These are phyloP conservation scores for Insectozyma bohioensis DNA, from an alignment of 1,139 yeast species.

Conservation along the genomic window DNA sequence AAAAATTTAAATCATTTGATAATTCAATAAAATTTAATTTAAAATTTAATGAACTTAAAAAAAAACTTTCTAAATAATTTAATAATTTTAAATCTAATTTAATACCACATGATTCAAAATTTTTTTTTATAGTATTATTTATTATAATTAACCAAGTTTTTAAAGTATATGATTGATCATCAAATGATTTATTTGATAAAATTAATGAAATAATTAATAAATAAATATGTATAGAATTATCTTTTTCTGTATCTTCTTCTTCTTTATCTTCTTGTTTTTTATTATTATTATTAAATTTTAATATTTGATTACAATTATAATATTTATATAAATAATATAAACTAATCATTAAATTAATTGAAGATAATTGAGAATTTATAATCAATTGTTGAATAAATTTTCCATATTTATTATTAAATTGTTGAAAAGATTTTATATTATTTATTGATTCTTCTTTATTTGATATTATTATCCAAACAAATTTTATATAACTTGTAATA, in stretches of 20 bases:
- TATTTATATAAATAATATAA: conserved; percentile 33
- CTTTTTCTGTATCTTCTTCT: not conserved
- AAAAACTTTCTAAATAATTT: conserved; percentile 31
- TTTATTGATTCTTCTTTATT: conserved; percentile 2
- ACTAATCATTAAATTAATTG: conserved; percentile 31
- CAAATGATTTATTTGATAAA: conserved; percentile 47
- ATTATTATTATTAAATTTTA: conserved; percentile 5
- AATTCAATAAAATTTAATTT: conserved; percentile 27
- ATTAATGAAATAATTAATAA: conserved; percentile 36
- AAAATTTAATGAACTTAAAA: conserved; percentile 29
- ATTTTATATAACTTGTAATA: conserved; percentile 14
- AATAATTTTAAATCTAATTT: conserved; percentile 20
- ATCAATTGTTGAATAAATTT: conserved; percentile 21
- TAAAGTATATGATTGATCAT: conserved; percentile 53
- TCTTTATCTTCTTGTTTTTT: conserved; percentile 17
- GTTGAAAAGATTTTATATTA: conserved; percentile 10
- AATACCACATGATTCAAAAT: too few relatives aligned
- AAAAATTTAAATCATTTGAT: conserved; percentile 23
- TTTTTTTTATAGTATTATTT: conserved; percentile 10
- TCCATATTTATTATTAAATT: conserved; percentile 21
- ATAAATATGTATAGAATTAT: conserved; percentile 22
- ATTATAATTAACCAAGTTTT: conserved; percentile 46
- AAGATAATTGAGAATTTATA: conserved; percentile 29
- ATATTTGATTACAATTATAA: conserved; percentile 12
- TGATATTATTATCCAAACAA: conserved; percentile 16